Percentiles rank a stretch among this genome's conserved stretches.
phyloP scores from a whole-genome alignment of 352 stramenopile genomes.

The Pythium brachiatum region DNA sequence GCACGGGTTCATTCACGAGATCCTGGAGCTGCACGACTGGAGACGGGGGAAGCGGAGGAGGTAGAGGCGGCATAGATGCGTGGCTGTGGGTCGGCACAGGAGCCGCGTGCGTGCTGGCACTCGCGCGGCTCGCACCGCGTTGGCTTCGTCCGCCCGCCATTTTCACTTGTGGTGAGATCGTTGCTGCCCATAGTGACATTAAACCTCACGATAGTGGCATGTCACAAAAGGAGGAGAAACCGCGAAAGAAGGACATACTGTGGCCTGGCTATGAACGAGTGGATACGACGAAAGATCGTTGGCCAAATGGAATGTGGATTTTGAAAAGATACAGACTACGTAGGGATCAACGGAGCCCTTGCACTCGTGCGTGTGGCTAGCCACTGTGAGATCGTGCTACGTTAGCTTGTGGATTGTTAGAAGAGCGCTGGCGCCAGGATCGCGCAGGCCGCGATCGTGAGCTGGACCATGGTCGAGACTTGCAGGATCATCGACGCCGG shows the following conservation, averaged over 20 bases:
- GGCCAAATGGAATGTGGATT: too few species aligned
- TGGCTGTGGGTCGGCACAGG: neutral
- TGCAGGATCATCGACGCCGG: neutral
- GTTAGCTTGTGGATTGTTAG: too few species aligned
- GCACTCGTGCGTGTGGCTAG: too few species aligned
- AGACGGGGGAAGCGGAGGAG: constrained; percentile 16
- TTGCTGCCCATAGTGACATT: neutral
- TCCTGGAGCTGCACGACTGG: constrained; percentile 8
- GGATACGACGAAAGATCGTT: too few species aligned
- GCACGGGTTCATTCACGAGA: constrained; percentile 35
- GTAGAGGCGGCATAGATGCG: constrained; percentile 3
- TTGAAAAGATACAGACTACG: too few species aligned
- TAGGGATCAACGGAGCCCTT: too few species aligned
- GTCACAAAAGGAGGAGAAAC: neutral
- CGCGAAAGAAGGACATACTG: neutral
- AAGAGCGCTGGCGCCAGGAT: neutral
- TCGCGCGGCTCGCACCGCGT: neutral
- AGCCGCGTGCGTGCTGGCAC: neutral
- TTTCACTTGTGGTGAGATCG: neutral
- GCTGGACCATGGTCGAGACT: neutral
- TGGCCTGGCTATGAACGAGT: too few species aligned
- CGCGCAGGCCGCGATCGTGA: neutral
- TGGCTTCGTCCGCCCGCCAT: constrained; percentile 1
- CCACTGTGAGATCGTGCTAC: too few species aligned
- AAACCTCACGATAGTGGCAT: neutral